These are phyloP conservation scores for Volvox carteri DNA, from an alignment of 163 green algal species.

Conservation along the genomic window DNA sequence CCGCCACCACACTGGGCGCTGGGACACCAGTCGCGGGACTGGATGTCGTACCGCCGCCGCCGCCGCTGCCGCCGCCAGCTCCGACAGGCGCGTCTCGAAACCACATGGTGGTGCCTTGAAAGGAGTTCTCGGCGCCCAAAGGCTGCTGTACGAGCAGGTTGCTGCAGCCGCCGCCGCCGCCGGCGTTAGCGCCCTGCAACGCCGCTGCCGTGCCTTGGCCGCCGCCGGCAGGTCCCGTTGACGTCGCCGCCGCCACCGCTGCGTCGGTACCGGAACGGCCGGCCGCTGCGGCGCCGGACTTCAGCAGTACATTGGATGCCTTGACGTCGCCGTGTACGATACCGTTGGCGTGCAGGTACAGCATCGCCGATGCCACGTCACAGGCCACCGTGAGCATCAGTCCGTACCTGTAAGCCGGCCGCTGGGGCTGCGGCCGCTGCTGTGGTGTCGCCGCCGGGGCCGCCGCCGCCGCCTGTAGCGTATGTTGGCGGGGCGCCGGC, in stretches of 20 bases:
- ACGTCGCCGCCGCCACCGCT: not conserved
- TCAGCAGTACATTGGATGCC: conserved; percentile 47
- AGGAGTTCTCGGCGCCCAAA: not conserved
- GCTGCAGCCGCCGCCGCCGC: not conserved
- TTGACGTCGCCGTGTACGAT: conserved; percentile 52
- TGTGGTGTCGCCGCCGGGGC: not conserved
- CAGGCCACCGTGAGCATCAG: conserved; percentile 38
- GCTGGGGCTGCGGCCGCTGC: not conserved
- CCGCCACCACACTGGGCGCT: not conserved
- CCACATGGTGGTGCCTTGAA: not conserved
- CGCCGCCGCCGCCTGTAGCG: too few species aligned
- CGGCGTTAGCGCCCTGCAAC: too few species aligned
- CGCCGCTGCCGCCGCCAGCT: not conserved
- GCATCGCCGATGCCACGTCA: conserved; percentile 36
- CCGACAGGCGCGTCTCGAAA: not conserved
- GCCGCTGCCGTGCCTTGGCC: not conserved
- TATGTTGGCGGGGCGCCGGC: not conserved
- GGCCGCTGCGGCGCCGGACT: not conserved
- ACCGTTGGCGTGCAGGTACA: conserved; percentile 36
- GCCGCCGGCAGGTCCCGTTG: too few species aligned
- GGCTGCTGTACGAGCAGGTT: not conserved
- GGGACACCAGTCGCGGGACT: not conserved
- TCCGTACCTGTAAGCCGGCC: conserved; percentile 12
- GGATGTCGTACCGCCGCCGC: too few species aligned
- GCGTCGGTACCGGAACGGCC: not conserved